Percentiles rank a stretch among this genome's conserved stretches.
phyloP scores from a whole-genome alignment of 202 grass and related monocot genomes.

The Carex sylvatica region DNA sequence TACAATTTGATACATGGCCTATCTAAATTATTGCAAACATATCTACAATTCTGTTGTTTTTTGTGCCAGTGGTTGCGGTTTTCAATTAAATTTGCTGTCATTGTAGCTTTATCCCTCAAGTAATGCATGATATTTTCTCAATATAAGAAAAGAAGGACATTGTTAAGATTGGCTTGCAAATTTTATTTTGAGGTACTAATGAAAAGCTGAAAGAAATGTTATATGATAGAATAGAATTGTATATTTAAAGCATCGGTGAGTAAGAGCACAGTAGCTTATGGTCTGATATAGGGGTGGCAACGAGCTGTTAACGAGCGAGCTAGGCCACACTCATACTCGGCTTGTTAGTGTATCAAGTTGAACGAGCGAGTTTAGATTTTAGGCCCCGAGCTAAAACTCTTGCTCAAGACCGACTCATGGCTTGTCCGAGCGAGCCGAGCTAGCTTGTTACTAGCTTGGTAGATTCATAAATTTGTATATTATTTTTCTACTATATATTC shows the following conservation, averaged over 20 bases:
- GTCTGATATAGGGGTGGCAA: too few species aligned
- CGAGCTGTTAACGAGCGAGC: too few species aligned
- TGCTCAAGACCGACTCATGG: too few species aligned
- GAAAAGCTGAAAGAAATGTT: neutral
- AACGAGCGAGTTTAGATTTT: too few species aligned
- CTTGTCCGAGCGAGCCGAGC: too few species aligned
- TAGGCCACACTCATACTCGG: too few species aligned
- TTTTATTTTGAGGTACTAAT: neutral
- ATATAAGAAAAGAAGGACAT: neutral
- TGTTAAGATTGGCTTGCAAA: neutral
- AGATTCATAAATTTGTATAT: too few species aligned
- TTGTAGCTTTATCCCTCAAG: neutral
- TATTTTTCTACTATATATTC: too few species aligned
- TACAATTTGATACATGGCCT: neutral
- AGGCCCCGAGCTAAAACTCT: too few species aligned
- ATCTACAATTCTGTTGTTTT: neutral
- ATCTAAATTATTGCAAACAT: neutral
- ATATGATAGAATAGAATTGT: neutral
- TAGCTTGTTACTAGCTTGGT: too few species aligned
- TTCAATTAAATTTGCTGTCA: neutral
- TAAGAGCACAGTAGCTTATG: neutral
- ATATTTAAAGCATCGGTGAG: neutral
- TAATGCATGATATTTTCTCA: conserved; percentile 5
- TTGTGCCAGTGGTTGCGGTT: neutral
- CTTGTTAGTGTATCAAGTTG: too few species aligned